phyloP scores from a whole-genome alignment of 2,329 filamentous ascomycete species.

The Chaetomium sp. region DNA sequence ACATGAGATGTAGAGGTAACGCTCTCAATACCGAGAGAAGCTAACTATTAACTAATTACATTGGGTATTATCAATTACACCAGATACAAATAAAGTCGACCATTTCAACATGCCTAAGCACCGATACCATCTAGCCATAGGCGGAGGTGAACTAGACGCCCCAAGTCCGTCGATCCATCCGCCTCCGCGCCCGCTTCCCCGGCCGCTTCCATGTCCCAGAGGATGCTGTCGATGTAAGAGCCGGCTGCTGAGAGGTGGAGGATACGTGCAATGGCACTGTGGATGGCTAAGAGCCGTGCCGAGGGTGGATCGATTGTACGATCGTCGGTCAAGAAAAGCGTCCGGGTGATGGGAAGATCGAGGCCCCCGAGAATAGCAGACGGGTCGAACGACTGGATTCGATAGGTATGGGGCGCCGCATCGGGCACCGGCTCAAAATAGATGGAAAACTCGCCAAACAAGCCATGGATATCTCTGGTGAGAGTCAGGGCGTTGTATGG shows the following conservation, averaged over 20 bases:
- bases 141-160: neutral
- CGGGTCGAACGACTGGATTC: conserved; percentile 23
- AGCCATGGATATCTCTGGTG: conserved; percentile 22
- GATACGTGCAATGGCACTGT: conserved; percentile 26
- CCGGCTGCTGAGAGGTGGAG: neutral
- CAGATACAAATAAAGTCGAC: neutral
- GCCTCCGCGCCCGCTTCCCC: neutral
- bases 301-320: conserved; percentile 21
- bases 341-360: conserved; percentile 26
- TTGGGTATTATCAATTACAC: too few relatives aligned
- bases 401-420: conserved; percentile 23
- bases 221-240: neutral
- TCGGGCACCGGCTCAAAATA: conserved; percentile 25
- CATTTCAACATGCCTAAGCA: neutral
- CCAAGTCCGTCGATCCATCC: conserved; percentile 3
- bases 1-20: too few relatives aligned
- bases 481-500: conserved; percentile 35
- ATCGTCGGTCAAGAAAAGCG: neutral
- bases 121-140: neutral
- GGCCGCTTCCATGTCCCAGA: neutral
- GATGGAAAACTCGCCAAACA: conserved; percentile 30
- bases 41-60: too few relatives aligned
- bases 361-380: conserved; percentile 1
- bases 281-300: conserved; percentile 29
- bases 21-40: too few relatives aligned